Percentiles rank a stretch among this genome's conserved stretches.
Conservation (phyloP, 2,329 filamentous ascomycete species). For the Colletotrichum tamarilloi region DNA sequence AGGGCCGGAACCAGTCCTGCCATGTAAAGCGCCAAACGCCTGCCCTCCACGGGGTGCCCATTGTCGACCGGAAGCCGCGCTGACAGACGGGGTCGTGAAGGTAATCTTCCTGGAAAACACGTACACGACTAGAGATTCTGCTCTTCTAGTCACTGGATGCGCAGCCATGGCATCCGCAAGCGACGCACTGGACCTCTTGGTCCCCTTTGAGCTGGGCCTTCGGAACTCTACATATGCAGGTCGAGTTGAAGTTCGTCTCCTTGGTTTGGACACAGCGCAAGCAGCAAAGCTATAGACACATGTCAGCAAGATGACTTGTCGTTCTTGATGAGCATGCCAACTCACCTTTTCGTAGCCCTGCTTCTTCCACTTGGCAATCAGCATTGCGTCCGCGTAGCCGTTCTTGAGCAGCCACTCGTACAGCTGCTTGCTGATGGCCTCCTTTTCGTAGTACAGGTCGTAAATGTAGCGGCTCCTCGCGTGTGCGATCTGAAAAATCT, state of each 20-base stretch:
- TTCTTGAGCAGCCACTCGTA: constrained; percentile 99
- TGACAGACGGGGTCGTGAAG: not conserved
- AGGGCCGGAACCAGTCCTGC: not conserved
- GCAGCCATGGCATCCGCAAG: constrained; percentile 92
- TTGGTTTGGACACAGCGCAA: constrained; percentile 98
- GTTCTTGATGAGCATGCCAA: not conserved
- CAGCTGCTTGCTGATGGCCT: constrained; percentile 89
- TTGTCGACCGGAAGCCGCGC: constrained; percentile 7
- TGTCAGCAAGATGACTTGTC: constrained; percentile 39
- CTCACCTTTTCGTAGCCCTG: constrained; percentile 95
- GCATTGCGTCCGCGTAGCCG: constrained; percentile 90
- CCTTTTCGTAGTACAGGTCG: constrained; percentile 97
- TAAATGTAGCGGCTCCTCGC: constrained; percentile 94
- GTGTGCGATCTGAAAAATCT: constrained; percentile 96
- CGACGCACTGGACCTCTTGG: constrained; percentile 92
- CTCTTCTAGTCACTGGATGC: constrained; percentile 78
- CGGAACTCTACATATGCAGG: constrained; percentile 96
- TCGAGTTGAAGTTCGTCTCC: constrained; percentile 98
- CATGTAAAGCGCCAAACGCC: constrained; percentile 32
- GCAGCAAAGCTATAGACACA: constrained; percentile 79
- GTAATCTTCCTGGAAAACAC: not conserved
- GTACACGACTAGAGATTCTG: not conserved
- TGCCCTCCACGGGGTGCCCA: not conserved
- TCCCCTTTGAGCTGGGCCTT: constrained; percentile 90
- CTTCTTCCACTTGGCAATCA: constrained; percentile 99